Conservation (phyloP, 495 filamentous ascomycete genomes). For the Pseudoneurospora amorphoporcata region DNA sequence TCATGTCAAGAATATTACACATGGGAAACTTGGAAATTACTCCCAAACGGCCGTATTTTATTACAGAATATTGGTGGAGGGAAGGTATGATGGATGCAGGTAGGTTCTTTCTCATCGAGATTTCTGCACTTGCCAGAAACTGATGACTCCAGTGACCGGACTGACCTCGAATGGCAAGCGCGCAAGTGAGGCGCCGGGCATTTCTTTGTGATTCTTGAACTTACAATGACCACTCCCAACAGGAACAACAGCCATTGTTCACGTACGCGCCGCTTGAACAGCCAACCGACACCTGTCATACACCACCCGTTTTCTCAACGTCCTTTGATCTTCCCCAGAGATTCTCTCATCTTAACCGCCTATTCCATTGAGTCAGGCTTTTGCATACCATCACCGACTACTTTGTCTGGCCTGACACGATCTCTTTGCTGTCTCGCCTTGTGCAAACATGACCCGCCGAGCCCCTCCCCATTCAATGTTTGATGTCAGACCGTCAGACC, state of each 20-base stretch:
- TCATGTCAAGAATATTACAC: no score
- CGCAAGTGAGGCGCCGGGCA: not conserved
- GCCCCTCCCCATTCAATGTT: not conserved
- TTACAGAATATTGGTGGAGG: no score
- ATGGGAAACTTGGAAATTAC: no score
- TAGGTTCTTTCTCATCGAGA: not conserved
- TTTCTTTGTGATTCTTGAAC: not conserved
- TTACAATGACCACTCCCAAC: not conserved
- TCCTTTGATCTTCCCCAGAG: not conserved
- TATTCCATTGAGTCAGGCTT: not conserved
- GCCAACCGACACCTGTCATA: not conserved
- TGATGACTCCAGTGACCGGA: not conserved
- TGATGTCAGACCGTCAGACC: not conserved
- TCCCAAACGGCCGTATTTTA: no score
- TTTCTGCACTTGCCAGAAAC: not conserved
- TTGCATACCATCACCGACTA: not conserved
- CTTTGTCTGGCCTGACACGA: not conserved
- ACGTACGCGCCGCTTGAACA: not conserved
- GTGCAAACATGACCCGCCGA: not conserved
- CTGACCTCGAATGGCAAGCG: not conserved
- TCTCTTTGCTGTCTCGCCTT: not conserved
- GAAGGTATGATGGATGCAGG: no score
- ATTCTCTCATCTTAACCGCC: not conserved
- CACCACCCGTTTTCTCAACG: not conserved
- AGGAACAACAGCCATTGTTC: not conserved